These are phyloP conservation scores for Bryoglossum gracile DNA, from an alignment of 495 filamentous ascomycete species.

Conservation along the genomic window DNA sequence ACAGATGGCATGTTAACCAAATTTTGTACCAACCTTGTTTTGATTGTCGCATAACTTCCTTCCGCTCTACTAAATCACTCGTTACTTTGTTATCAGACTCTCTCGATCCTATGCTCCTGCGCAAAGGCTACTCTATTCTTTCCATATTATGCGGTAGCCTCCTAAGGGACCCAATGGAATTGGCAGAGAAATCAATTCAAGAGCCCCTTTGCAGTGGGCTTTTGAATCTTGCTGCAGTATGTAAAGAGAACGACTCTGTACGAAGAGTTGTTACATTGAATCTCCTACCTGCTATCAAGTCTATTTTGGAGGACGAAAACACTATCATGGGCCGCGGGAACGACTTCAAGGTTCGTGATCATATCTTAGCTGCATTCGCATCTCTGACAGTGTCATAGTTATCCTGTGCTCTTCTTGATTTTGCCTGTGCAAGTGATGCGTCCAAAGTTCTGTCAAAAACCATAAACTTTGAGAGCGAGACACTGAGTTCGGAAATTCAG, in stretches of 20 bases:
- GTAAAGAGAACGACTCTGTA: slow-evolving; percentile 17
- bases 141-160: slow-evolving; percentile 11
- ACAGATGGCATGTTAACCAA: slow-evolving; percentile 10
- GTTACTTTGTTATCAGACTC: slow-evolving; percentile 9
- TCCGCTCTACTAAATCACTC: slow-evolving; percentile 13
- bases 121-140: slow-evolving; percentile 20
- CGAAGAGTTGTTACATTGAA: slow-evolving; percentile 8
- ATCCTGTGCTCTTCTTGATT: too few relatives aligned
- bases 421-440: too few relatives aligned
- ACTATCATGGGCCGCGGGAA: slow-evolving; percentile 6
- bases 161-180: slow-evolving; percentile 1
- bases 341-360: slow-evolving; percentile 25
- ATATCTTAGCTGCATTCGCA: neutral
- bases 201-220: slow-evolving; percentile 12
- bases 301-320: slow-evolving; percentile 7
- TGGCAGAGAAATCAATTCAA: neutral
- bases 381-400: neutral
- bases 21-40: slow-evolving; percentile 3
- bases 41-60: neutral
- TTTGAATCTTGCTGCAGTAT: slow-evolving; percentile 10
- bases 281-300: slow-evolving; percentile 13
- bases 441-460: too few relatives aligned
- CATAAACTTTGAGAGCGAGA: slow-evolving; percentile 13
- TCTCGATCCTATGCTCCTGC: slow-evolving; percentile 5
- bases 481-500: slow-evolving; percentile 16